These are phyloP conservation scores for Coemansia sp. DNA, from an alignment of 192 early-diverging fungal genomes.

Conservation along the genomic window DNA sequence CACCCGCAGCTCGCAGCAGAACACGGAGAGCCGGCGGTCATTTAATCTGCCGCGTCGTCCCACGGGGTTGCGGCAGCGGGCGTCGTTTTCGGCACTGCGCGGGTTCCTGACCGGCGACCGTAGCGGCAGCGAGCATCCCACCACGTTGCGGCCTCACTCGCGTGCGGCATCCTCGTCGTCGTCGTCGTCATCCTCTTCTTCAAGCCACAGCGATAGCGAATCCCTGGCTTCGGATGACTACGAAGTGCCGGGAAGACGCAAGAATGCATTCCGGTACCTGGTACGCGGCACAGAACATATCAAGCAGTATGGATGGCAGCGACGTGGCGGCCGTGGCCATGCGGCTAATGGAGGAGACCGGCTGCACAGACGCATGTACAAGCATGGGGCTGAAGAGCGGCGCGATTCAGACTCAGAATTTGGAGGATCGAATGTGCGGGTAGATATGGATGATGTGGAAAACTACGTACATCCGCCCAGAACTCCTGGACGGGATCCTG, in stretches of 20 bases:
- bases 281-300: conserved; percentile 54
- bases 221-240: conserved; percentile 10
- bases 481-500: neutral
- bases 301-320: conserved; percentile 32
- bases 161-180: conserved; percentile 13
- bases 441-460: conserved; percentile 50
- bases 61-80: conserved; percentile 13
- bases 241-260: conserved; percentile 30
- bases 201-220: conserved; percentile 13
- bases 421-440: conserved; percentile 18
- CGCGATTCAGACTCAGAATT: conserved; percentile 52
- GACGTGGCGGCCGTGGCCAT: conserved; percentile 1
- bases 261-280: conserved; percentile 40
- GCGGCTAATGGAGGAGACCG: neutral
- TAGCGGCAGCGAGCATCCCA: neutral
- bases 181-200: conserved; percentile 22
- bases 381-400: conserved; percentile 18
- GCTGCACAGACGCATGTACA: conserved; percentile 31
- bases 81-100: conserved; percentile 40
- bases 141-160: neutral
- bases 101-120: conserved; percentile 13
- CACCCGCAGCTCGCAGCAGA: neutral
- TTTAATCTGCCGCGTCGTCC: conserved; percentile 24
- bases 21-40: conserved; percentile 20
- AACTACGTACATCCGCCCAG: conserved; percentile 48